Conservation (phyloP, 176 grass and related monocot genomes). For the Oryza brachyantha region DNA sequence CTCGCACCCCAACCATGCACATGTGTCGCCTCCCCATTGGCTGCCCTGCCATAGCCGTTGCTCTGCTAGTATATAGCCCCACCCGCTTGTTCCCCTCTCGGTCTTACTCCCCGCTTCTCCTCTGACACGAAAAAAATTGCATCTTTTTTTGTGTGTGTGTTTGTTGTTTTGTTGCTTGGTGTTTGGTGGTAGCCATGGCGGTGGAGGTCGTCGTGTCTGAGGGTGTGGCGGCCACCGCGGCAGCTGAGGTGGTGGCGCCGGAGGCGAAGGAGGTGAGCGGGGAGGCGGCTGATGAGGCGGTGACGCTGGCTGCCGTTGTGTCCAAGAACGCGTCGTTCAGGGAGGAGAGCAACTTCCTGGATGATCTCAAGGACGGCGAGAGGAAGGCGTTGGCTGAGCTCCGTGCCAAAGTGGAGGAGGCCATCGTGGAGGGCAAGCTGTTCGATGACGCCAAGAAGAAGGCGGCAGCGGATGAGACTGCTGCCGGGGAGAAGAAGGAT, state of each 20-base stretch:
- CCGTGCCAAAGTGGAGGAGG: slow-evolving; percentile 70
- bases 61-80: slow-evolving; percentile 26
- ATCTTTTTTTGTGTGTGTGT: background rate
- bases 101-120: background rate
- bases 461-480: background rate
- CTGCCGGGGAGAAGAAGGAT: background rate
- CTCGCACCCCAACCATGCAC: background rate
- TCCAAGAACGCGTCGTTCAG: slow-evolving; percentile 62
- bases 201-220: slow-evolving; percentile 41
- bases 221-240: background rate
- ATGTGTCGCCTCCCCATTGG: slow-evolving; percentile 39
- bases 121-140: background rate
- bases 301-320: slow-evolving; percentile 11
- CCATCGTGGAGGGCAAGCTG: slow-evolving; percentile 52
- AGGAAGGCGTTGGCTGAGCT: slow-evolving; percentile 75
- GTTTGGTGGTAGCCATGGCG: background rate
- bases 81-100: background rate
- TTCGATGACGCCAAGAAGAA: slow-evolving; percentile 29
- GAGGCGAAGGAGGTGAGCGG: slow-evolving; percentile 22
- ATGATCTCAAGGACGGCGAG: slow-evolving; percentile 77
- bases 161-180: background rate
- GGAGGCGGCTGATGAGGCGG: slow-evolving; percentile 19
- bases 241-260: background rate
- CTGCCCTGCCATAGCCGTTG: slow-evolving; percentile 29
- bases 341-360: slow-evolving; percentile 92